These are phyloP conservation scores for Colletotrichum camelliae DNA, from an alignment of 2,329 filamentous ascomycete species.

Conservation along the genomic window DNA sequence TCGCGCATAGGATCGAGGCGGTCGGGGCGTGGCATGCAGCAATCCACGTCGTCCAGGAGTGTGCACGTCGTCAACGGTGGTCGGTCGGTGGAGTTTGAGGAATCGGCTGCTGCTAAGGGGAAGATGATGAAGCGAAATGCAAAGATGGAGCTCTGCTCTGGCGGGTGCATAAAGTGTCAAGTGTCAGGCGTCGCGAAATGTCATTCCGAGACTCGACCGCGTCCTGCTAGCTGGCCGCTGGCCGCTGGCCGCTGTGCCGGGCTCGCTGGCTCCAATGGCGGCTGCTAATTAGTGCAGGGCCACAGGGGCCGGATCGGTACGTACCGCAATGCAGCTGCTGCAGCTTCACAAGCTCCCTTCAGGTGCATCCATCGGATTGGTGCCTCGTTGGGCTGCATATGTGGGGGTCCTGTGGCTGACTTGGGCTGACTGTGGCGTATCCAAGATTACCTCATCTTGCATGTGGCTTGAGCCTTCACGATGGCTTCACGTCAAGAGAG, in stretches of 20 bases:
- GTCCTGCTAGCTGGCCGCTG: not conserved
- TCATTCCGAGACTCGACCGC: conserved; percentile 25
- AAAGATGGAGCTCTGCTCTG: not conserved
- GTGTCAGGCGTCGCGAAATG: conserved; percentile 37
- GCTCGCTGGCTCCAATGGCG: not conserved
- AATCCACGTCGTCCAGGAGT: not conserved
- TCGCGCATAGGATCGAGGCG: not conserved
- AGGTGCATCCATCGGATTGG: not conserved
- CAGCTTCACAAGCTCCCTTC: not conserved
- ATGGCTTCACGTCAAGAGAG: not conserved
- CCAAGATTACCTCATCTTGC: not conserved
- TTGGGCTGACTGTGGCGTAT: not conserved
- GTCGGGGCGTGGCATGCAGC: not conserved
- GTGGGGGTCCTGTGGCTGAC: not conserved
- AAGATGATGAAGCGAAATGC: not conserved
- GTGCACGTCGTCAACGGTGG: not conserved
- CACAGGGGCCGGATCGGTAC: not conserved
- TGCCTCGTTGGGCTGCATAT: not conserved
- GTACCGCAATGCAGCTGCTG: not conserved
- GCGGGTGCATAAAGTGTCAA: conserved; percentile 32
- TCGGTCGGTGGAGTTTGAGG: not conserved
- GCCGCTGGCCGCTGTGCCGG: not conserved
- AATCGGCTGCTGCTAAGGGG: not conserved
- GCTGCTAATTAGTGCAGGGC: not conserved
- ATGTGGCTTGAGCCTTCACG: not conserved